phyloP scores from a whole-genome alignment of 495 filamentous ascomycete species.

The Parmelia sp. region DNA sequence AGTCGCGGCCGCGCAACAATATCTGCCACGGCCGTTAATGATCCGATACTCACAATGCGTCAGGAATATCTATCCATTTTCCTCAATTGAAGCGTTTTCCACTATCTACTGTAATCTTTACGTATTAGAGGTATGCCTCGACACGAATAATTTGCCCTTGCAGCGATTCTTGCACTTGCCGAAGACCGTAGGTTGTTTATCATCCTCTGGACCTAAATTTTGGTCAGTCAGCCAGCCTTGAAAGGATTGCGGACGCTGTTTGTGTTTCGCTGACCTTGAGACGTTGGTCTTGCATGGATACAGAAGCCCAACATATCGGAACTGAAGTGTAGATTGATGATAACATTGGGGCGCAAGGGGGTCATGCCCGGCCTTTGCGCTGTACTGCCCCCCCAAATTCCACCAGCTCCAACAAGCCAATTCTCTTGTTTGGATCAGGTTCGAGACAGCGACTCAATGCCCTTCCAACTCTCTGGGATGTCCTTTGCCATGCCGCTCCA shows the following conservation, averaged over 20 bases:
- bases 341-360: too few species aligned
- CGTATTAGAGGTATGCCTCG: too few species aligned
- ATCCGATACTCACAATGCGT: too few species aligned
- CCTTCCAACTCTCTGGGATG: constrained; percentile 20
- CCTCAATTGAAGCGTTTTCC: too few species aligned
- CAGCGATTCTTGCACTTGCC: constrained; percentile 15
- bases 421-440: constrained; percentile 22
- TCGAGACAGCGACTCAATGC: constrained; percentile 16
- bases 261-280: neutral
- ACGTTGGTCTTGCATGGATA: constrained; percentile 14
- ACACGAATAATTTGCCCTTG: neutral
- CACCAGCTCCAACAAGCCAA: constrained; percentile 12
- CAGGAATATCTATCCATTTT: too few species aligned
- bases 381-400: constrained; percentile 15
- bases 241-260: neutral
- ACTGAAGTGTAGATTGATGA: too few species aligned
- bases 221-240: constrained; percentile 1
- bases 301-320: constrained; percentile 10
- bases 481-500: constrained; percentile 16
- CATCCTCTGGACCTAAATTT: constrained; percentile 14
- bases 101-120: too few species aligned
- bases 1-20: too few species aligned
- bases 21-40: too few species aligned
- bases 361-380: too few species aligned
- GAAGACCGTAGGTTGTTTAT: constrained; percentile 12